A percentile compares a stretch with the other conserved stretches of the same genome.
Evolutionary conservation across 441 rosid genomes (phyloP).

Genomic region (Lepidium campestre): DNA sequence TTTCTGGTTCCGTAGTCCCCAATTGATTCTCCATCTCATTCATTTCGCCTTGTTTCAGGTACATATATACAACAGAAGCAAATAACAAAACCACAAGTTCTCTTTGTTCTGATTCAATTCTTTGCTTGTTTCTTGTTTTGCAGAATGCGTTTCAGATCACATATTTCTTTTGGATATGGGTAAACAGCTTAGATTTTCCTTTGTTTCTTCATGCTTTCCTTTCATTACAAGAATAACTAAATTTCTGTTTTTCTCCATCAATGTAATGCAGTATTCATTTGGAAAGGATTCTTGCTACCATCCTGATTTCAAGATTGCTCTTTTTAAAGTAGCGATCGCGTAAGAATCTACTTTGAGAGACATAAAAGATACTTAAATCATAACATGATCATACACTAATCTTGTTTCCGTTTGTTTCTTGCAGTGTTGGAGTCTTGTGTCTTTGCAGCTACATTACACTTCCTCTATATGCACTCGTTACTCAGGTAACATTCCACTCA

Average conservation of each 20-base stretch:
- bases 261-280: slow-evolving; percentile 61
- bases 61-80: not conserved
- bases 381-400: not conserved
- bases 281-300: slow-evolving; percentile 70
- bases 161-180: slow-evolving; percentile 89
- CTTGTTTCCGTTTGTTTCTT: not conserved
- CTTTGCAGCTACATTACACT: slow-evolving; percentile 92
- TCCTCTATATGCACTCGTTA: slow-evolving; percentile 88
- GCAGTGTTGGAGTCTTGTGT: slow-evolving; percentile 52
- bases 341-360: slow-evolving; percentile 29
- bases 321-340: slow-evolving; percentile 59
- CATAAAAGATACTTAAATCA: not conserved
- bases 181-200: slow-evolving; percentile 8
- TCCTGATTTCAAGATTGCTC: slow-evolving; percentile 40
- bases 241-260: not conserved
- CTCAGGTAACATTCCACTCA: slow-evolving; percentile 57
- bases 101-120: not conserved
- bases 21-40: slow-evolving; percentile 68
- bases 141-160: slow-evolving; percentile 96
- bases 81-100: not conserved
- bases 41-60: slow-evolving; percentile 96
- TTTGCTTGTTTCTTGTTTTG: not conserved
- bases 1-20: slow-evolving; percentile 86
- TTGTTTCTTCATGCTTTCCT: not conserved
- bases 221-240: not conserved